A percentile compares a stretch with the other conserved stretches of the same genome.
phyloP scores from a whole-genome alignment of 345 rosid genomes.

The Capsella bursapastoris region DNA sequence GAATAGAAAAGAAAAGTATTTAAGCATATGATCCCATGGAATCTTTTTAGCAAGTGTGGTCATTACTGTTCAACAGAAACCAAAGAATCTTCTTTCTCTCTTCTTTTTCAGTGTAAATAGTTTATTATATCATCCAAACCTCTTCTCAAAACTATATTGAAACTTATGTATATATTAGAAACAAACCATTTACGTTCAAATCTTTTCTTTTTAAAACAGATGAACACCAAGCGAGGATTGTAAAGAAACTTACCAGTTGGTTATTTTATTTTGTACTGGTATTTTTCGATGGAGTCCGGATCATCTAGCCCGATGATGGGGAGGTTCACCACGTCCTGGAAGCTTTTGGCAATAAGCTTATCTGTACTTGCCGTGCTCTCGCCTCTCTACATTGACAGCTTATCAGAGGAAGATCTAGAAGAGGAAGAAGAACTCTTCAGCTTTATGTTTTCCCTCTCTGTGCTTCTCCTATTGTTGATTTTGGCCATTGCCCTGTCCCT shows the following conservation, averaged over 20 bases:
- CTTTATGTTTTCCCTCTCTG: constrained; percentile 52
- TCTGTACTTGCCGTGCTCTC: constrained; percentile 66
- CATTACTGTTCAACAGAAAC: constrained; percentile 24
- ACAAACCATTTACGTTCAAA: constrained; percentile 3
- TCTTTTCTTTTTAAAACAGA: background rate
- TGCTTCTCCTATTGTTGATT: constrained; percentile 61
- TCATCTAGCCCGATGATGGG: constrained; percentile 8
- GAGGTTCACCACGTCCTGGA: constrained; percentile 55
- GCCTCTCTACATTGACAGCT: constrained; percentile 66
- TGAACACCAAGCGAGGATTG: constrained; percentile 26
- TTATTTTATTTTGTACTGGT: background rate
- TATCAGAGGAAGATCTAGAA: constrained; percentile 46
- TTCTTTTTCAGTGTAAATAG: constrained; percentile 22
- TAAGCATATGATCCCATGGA: constrained; percentile 38
- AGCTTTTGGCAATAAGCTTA: constrained; percentile 61
- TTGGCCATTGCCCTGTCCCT: constrained; percentile 60
- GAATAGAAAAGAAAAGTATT: background rate
- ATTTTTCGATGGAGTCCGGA: constrained; percentile 28
- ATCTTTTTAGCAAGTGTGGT: constrained; percentile 25
- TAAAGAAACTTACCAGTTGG: constrained; percentile 24
- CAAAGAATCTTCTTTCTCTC: constrained; percentile 27
- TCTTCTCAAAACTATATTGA: constrained; percentile 16
- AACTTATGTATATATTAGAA: constrained; percentile 27
- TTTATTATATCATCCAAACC: constrained; percentile 7
- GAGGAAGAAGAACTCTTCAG: constrained; percentile 51